Conservation (phyloP, 352 stramenopile species). For the Phytophthora hibernalis region DNA sequence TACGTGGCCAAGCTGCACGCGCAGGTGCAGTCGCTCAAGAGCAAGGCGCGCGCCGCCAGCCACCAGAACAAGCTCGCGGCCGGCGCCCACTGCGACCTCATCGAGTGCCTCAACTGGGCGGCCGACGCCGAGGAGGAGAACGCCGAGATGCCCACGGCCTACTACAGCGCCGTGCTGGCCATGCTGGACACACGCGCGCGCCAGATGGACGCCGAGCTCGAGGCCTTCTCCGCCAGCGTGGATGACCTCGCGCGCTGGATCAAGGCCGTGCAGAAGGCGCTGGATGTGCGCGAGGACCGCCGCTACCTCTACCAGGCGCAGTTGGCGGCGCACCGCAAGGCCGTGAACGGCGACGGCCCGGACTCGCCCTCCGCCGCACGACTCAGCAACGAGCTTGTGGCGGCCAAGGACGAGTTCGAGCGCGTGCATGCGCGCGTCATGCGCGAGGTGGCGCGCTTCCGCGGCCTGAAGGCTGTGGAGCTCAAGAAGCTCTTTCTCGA, state of each 20-base stretch:
- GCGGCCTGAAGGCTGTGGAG: conserved; percentile 75
- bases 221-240: conserved; percentile 63
- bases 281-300: conserved; percentile 82
- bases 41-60: conserved; percentile 63
- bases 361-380: conserved; percentile 38
- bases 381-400: conserved; percentile 60
- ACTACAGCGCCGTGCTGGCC: conserved; percentile 68
- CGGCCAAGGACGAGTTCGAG: conserved; percentile 81
- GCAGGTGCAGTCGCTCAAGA: conserved; percentile 70
- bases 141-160: conserved; percentile 63
- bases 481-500: conserved; percentile 77
- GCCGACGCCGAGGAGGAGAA: conserved; percentile 76
- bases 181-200: conserved; percentile 79
- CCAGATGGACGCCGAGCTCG: conserved; percentile 79
- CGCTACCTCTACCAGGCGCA: conserved; percentile 83
- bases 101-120: conserved; percentile 73
- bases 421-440: conserved; percentile 80
- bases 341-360: conserved; percentile 33
- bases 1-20: conserved; percentile 73
- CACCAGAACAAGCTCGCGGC: conserved; percentile 77
- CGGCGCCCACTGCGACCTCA: conserved; percentile 85
- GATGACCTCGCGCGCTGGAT: conserved; percentile 84
- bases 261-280: conserved; percentile 68
- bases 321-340: conserved; percentile 54
- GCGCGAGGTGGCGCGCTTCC: conserved; percentile 75